A percentile compares a stretch with the other conserved stretches of the same genome.
Conservation (phyloP, 176 grass and related monocot species). For the Saccharum officinarum region DNA sequence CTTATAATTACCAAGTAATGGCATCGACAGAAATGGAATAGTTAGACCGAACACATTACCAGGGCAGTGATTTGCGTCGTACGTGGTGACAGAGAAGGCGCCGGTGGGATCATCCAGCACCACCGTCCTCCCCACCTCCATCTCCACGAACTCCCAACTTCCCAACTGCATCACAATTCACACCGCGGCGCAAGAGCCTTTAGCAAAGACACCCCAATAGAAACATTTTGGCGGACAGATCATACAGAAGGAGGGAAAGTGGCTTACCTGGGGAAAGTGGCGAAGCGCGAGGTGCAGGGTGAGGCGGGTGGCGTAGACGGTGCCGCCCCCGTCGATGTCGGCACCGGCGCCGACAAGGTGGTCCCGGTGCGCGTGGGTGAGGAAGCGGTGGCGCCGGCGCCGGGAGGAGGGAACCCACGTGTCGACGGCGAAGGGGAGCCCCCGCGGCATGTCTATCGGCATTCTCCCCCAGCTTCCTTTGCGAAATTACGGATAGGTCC, state of each 20-base stretch:
- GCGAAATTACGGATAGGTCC: neutral
- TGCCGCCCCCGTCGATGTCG: constrained; percentile 5
- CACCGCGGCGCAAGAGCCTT: neutral
- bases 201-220: neutral
- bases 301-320: constrained; percentile 72
- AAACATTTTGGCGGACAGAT: neutral
- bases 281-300: constrained; percentile 53
- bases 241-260: neutral
- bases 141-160: constrained; percentile 53
- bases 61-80: constrained; percentile 85
- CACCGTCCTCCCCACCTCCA: constrained; percentile 62
- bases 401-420: constrained; percentile 61
- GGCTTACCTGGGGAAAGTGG: constrained; percentile 59
- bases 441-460: constrained; percentile 94
- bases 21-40: neutral
- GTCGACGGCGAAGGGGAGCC: constrained; percentile 79
- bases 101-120: constrained; percentile 60
- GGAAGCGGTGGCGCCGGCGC: constrained; percentile 63
- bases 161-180: constrained; percentile 39
- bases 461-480: constrained; percentile 20
- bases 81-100: constrained; percentile 59
- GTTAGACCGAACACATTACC: constrained; percentile 37
- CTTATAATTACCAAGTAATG: neutral
- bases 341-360: constrained; percentile 51
- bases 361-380: constrained; percentile 82